Percentiles rank a stretch among this genome's conserved stretches.
phyloP scores from a whole-genome alignment of 208 protist species.

The Acanthamoeba polyphaga region DNA sequence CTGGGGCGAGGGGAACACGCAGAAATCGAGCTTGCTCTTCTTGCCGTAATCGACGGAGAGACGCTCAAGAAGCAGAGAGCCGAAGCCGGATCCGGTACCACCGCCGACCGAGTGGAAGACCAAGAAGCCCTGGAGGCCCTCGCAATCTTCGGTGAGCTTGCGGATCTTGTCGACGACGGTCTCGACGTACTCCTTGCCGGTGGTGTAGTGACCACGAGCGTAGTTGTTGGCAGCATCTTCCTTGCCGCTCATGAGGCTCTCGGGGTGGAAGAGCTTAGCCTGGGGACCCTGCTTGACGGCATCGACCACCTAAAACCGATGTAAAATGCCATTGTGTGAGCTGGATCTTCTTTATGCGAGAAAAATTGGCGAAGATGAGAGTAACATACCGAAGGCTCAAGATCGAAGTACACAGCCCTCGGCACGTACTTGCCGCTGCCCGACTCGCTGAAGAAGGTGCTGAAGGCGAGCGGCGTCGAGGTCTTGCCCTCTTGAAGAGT shows the following conservation, averaged over 20 bases:
- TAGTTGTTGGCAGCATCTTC: slow-evolving; percentile 99
- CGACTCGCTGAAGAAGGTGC: slow-evolving; percentile 97
- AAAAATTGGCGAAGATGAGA: neutral
- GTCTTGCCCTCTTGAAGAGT: slow-evolving; percentile 90
- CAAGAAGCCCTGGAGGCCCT: slow-evolving; percentile 98
- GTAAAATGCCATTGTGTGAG: neutral
- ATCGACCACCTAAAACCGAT: slow-evolving; percentile 95
- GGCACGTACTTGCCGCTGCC: slow-evolving; percentile 95
- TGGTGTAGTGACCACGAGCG: slow-evolving; percentile 98
- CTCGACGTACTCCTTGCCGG: slow-evolving; percentile 98
- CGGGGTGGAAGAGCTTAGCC: slow-evolving; percentile 97
- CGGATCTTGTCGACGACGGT: slow-evolving; percentile 94
- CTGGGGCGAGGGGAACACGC: slow-evolving; percentile 96
- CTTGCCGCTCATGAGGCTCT: slow-evolving; percentile 97
- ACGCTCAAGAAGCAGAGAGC: slow-evolving; percentile 96
- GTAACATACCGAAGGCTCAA: slow-evolving; percentile 90
- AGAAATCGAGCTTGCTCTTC: slow-evolving; percentile 98
- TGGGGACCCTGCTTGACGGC: slow-evolving; percentile 97
- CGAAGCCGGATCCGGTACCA: slow-evolving; percentile 99
- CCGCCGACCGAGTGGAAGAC: slow-evolving; percentile 99
- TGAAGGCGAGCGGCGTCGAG: slow-evolving; percentile 94
- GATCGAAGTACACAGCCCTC: slow-evolving; percentile 96
- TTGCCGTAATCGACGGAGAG: slow-evolving; percentile 98
- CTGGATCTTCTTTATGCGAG: neutral
- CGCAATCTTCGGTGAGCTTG: slow-evolving; percentile 98